Percentiles rank a stretch among this genome's conserved stretches.
These are phyloP conservation scores for Cryptococcus sp. DNA, from an alignment of 1,284 basidiomycete genomes.

Conservation along the genomic window DNA sequence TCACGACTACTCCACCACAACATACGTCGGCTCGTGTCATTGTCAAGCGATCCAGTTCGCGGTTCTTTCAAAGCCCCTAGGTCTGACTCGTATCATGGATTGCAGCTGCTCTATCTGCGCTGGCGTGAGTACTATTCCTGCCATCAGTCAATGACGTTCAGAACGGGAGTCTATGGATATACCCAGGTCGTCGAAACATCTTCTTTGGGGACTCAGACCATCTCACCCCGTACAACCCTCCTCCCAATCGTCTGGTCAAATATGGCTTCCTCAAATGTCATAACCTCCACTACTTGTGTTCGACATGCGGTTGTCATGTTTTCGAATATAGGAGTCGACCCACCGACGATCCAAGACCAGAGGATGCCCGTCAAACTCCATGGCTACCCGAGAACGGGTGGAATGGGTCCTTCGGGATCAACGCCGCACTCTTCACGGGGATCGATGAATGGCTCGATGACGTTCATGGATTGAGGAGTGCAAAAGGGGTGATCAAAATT, in stretches of 20 bases:
- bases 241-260: neutral
- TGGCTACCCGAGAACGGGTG: constrained; percentile 1
- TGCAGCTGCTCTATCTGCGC: constrained; percentile 20
- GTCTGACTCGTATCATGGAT: constrained; percentile 8
- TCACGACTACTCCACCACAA: constrained; percentile 3
- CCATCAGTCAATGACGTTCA: neutral
- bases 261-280: constrained; percentile 9
- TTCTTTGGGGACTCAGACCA: constrained; percentile 6
- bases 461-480: neutral
- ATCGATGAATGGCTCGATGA: constrained; percentile 5
- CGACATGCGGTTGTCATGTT: constrained; percentile 15
- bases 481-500: no score
- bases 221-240: constrained; percentile 2
- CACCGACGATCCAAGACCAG: neutral
- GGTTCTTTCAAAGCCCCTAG: constrained; percentile 7
- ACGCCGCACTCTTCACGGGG: constrained; percentile 10
- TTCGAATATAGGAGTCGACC: constrained; percentile 5
- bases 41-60: constrained; percentile 20
- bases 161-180: constrained; percentile 22
- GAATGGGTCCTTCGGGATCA: constrained; percentile 7
- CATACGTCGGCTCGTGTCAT: constrained; percentile 17
- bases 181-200: constrained; percentile 7
- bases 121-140: constrained; percentile 10
- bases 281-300: constrained; percentile 15
- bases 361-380: neutral